These are phyloP conservation scores for Moesziomyces sp. DNA, from an alignment of 1,284 basidiomycete genomes.

Conservation along the genomic window DNA sequence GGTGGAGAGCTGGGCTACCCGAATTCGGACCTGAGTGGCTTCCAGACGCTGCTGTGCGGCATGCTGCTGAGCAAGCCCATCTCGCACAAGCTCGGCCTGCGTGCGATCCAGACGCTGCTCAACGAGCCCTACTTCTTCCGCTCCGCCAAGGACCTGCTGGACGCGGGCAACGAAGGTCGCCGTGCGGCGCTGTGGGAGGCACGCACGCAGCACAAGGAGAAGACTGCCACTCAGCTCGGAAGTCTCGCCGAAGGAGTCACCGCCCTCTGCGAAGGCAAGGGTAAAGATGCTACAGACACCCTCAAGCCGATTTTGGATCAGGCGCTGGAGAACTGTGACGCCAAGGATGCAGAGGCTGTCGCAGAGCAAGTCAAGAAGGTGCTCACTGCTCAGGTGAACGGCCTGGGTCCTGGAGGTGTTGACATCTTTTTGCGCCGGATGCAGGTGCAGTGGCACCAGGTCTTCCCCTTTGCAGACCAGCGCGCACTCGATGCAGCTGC, in stretches of 20 bases:
- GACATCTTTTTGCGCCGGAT: conserved; percentile 50
- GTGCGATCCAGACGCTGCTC: conserved; percentile 47
- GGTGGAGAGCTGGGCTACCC: conserved; percentile 40
- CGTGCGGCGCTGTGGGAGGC: conserved; percentile 51
- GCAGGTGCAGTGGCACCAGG: conserved; percentile 41
- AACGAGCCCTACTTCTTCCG: conserved; percentile 45
- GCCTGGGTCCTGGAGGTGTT: conserved; percentile 36
- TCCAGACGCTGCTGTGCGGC: conserved; percentile 45
- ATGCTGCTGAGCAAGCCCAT: conserved; percentile 53
- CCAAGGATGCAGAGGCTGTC: conserved; percentile 11
- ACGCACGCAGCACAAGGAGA: conserved; percentile 55
- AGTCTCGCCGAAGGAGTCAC: conserved; percentile 40
- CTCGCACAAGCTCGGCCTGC: conserved; percentile 42
- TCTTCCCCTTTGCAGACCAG: conserved; percentile 53
- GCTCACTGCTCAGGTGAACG: conserved; percentile 41
- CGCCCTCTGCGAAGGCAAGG: conserved; percentile 13
- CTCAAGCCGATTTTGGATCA: conserved; percentile 33
- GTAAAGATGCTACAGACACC: conserved; percentile 7
- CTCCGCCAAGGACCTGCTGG: conserved; percentile 31
- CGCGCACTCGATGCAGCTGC: conserved; percentile 25
- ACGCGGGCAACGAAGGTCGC: conserved; percentile 43
- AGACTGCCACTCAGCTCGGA: conserved; percentile 50
- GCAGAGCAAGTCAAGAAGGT: conserved; percentile 27
- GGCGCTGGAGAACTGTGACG: conserved; percentile 11
- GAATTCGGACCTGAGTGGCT: conserved; percentile 41